Evolutionary conservation across 805 yeast genomes (phyloP).

Genomic region (Yarrowia divulgata): DNA sequence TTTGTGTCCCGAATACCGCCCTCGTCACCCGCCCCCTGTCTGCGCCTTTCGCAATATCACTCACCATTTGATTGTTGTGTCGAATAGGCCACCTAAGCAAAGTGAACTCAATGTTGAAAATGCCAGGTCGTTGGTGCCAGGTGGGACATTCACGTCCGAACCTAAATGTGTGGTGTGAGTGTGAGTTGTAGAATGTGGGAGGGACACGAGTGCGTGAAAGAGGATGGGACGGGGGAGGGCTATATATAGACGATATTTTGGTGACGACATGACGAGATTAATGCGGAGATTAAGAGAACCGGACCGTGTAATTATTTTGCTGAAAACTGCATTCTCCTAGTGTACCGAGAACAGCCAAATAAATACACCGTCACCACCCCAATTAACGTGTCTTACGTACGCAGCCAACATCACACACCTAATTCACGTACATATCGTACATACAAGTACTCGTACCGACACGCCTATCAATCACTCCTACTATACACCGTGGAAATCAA

Average conservation of each 20-base stretch:
- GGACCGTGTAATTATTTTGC: too few relatives aligned
- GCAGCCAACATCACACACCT: neutral
- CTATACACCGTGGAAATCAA: neutral
- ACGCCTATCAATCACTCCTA: too few relatives aligned
- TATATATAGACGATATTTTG: neutral
- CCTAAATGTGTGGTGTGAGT: constrained; percentile 4
- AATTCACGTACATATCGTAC: constrained; percentile 9
- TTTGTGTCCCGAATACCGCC: neutral
- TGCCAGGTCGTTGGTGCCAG: constrained; percentile 36
- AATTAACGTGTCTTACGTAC: neutral
- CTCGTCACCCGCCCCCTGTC: neutral
- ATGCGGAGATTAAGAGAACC: neutral
- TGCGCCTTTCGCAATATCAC: neutral
- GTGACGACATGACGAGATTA: neutral
- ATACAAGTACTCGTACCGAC: too few relatives aligned
- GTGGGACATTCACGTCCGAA: constrained; percentile 23
- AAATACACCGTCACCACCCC: neutral
- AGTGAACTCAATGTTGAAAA: constrained; percentile 38
- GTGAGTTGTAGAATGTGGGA: constrained; percentile 1
- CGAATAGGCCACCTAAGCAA: constrained; percentile 34
- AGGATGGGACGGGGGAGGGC: neutral
- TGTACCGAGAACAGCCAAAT: neutral
- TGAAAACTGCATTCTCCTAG: too few relatives aligned
- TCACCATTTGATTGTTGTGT: constrained; percentile 36
- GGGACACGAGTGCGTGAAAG: too few relatives aligned